These are phyloP conservation scores for Podaxis mareebaensis DNA, from an alignment of 768 basidiomycete species.

Conservation along the genomic window DNA sequence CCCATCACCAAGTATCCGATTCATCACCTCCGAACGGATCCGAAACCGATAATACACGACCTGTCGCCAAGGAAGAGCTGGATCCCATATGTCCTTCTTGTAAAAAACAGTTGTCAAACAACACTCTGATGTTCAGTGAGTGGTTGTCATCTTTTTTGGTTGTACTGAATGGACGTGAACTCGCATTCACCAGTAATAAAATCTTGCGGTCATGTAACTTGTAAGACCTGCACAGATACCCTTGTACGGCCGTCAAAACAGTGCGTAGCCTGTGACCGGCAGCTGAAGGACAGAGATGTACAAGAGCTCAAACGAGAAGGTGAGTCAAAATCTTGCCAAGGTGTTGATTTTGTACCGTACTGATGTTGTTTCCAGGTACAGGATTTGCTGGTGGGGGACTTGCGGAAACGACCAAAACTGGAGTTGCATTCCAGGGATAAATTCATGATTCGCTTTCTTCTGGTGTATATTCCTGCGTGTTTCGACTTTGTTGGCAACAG, in stretches of 20 bases:
- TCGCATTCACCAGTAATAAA: conserved; percentile 59
- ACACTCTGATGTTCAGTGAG: conserved; percentile 67
- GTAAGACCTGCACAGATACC: conserved; percentile 88
- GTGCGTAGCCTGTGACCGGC: conserved; percentile 84
- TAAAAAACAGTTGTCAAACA: conserved; percentile 84
- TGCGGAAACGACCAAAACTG: conserved; percentile 81
- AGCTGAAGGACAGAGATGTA: conserved; percentile 67
- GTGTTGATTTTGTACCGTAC: neutral
- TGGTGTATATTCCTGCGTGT: neutral
- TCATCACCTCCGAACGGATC: conserved; percentile 38
- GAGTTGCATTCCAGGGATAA: conserved; percentile 85
- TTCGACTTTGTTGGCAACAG: neutral
- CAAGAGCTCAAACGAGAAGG: conserved; percentile 91
- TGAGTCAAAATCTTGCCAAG: conserved; percentile 26
- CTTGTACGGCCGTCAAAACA: conserved; percentile 77
- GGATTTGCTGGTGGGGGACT: conserved; percentile 94
- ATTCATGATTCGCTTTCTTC: neutral
- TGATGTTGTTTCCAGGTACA: conserved; percentile 55
- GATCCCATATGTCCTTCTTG: conserved; percentile 86
- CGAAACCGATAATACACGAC: neutral
- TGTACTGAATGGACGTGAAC: neutral
- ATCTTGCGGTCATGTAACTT: conserved; percentile 89
- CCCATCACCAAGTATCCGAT: conserved; percentile 38
- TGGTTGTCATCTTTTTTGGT: conserved; percentile 15
- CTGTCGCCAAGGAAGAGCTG: conserved; percentile 48